Percentiles rank a stretch among this genome's conserved stretches.
Conservation (phyloP, 768 basidiomycete genomes). For the Suillus paluster region DNA sequence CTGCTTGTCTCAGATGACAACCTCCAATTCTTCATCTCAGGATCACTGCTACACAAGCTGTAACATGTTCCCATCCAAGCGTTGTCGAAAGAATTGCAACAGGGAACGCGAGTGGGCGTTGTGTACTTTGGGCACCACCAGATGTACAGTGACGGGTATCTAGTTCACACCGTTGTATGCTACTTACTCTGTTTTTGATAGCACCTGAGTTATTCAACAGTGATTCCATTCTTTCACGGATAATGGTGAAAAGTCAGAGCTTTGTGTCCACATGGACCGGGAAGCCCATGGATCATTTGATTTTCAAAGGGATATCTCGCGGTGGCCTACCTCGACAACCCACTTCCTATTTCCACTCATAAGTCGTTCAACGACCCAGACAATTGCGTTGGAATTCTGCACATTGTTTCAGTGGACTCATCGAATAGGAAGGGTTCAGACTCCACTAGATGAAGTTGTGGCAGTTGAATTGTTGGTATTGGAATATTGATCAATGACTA, state of each 20-base stretch:
- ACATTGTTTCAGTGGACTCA: background rate
- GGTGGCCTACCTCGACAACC: background rate
- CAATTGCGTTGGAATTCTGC: background rate
- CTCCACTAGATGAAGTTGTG: too few species aligned
- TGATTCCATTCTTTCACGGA: background rate
- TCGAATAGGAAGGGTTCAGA: too few species aligned
- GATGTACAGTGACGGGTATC: slow-evolving; percentile 16
- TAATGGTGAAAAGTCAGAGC: background rate
- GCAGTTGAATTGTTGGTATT: too few species aligned
- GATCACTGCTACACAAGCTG: slow-evolving; percentile 85
- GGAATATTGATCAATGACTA: too few species aligned
- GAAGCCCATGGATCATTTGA: background rate
- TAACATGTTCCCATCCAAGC: slow-evolving; percentile 84
- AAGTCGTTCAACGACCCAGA: background rate
- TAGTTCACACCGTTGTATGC: background rate
- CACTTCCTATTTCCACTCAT: background rate
- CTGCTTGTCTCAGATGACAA: background rate
- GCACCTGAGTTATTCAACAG: background rate
- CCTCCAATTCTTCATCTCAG: slow-evolving; percentile 37
- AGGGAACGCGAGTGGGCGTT: slow-evolving; percentile 80
- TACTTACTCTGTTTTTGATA: background rate
- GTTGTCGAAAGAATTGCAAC: slow-evolving; percentile 75
- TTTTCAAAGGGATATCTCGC: background rate
- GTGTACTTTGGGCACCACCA: slow-evolving; percentile 75
- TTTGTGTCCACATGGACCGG: too few species aligned